Evolutionary conservation across 2,329 filamentous ascomycete genomes (phyloP).

Genomic region (Tolypocladium pustulatum): DNA sequence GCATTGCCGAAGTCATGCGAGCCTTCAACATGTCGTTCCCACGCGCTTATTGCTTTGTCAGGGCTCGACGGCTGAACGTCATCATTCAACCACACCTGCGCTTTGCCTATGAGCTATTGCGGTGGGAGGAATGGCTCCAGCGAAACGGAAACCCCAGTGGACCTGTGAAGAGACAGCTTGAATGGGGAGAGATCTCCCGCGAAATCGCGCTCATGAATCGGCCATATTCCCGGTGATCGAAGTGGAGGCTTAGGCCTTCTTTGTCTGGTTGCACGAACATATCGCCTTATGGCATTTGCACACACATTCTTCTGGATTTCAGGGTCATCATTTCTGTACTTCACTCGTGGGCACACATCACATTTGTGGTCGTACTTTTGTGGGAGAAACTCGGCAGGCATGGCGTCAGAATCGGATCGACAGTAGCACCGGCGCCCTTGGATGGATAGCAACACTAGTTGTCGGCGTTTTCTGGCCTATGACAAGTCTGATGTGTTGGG

Average conservation of each 20-base stretch:
- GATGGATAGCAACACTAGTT: not conserved
- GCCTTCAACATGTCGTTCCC: conserved; percentile 72
- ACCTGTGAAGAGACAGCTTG: conserved; percentile 62
- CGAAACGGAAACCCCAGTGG: conserved; percentile 32
- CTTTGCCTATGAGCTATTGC: conserved; percentile 90
- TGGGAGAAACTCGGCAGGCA: not conserved
- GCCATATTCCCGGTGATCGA: conserved; percentile 63
- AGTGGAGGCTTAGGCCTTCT: too few species aligned
- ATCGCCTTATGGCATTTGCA: not conserved
- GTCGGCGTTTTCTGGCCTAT: not conserved
- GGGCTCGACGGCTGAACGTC: conserved; percentile 84
- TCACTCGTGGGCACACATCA: not conserved
- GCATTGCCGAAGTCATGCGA: conserved; percentile 97
- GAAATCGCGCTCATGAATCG: conserved; percentile 95
- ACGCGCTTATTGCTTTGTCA: conserved; percentile 90
- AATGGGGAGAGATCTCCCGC: conserved; percentile 80
- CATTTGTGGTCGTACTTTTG: not conserved
- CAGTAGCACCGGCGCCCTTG: not conserved
- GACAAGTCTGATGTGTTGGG: not conserved
- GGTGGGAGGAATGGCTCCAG: conserved; percentile 80
- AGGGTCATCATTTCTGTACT: not conserved
- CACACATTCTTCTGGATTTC: not conserved
- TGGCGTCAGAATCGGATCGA: not conserved
- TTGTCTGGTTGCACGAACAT: not conserved
- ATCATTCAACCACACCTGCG: conserved; percentile 95